These are phyloP conservation scores for Sporobolomyces roseus DNA, from an alignment of 768 basidiomycete genomes.

Conservation along the genomic window DNA sequence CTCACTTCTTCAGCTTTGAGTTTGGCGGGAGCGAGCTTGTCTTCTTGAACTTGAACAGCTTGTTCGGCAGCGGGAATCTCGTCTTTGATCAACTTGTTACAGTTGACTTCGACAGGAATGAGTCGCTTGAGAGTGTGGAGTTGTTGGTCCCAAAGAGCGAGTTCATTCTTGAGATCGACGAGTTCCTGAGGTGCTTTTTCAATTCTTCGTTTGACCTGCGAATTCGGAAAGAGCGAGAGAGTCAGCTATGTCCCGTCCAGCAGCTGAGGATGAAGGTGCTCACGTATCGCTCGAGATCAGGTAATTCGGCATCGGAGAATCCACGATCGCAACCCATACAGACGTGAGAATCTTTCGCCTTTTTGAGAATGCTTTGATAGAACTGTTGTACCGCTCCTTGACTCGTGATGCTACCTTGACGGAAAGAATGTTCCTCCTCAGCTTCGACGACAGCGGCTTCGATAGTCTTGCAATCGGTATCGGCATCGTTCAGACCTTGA, in stretches of 20 bases:
- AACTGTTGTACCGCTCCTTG: constrained; percentile 45
- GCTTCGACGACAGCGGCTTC: constrained; percentile 47
- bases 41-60: constrained; percentile 60
- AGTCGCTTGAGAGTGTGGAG: constrained; percentile 60
- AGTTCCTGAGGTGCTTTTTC: constrained; percentile 55
- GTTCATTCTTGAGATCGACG: constrained; percentile 53
- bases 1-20: constrained; percentile 63
- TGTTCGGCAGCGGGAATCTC: constrained; percentile 68
- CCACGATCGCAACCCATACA: constrained; percentile 75
- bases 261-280: constrained; percentile 42
- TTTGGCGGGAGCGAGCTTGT: constrained; percentile 57
- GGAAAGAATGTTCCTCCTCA: constrained; percentile 41
- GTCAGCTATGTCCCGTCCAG: not conserved
- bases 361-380: constrained; percentile 56
- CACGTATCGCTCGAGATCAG: constrained; percentile 69
- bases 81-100: constrained; percentile 57
- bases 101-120: constrained; percentile 58
- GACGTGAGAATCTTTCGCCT: constrained; percentile 61
- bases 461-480: constrained; percentile 42
- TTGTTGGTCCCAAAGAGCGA: constrained; percentile 62
- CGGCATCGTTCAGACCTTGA: constrained; percentile 43
- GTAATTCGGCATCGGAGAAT: constrained; percentile 58
- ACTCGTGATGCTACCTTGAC: constrained; percentile 41
- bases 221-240: not conserved
- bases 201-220: constrained; percentile 61